Base-by-base conservation (phyloP, 2,329 filamentous ascomycete genomes). In the Parastagonospora avenae region DNA sequence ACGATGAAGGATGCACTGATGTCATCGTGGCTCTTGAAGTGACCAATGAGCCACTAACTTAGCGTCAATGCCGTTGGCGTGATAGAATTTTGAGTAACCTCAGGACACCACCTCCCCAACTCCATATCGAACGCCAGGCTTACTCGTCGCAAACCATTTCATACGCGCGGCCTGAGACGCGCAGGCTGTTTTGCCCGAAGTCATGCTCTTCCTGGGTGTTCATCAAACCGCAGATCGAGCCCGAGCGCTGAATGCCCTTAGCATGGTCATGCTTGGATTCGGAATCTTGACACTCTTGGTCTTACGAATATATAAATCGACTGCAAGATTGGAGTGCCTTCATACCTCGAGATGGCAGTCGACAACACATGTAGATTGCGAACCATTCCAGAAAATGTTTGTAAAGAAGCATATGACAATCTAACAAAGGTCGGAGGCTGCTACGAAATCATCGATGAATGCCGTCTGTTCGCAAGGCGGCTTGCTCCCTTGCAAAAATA, bases 311-410 rank as follows among this genome's bases (percentile, higher is more conserved):
- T 64, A 4, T 76, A 76, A 12, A 64, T 80, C 28, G 57, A 78
- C 0, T 78, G 82, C 47, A 77, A 76, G 4, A 70, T 77, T 3
- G 76, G 80, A 60, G 70, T 70, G 28, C 74, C 75, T 2, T 73
- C 71, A 24, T 82, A 80, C 50, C 74, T 77, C 2, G 57, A 75
- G 2, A 77, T 82, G 45, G 77, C 82, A 0, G 79, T 77, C 62
- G 81, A 83, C 64, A 84, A 84, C 51, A 82, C 82, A 6, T 85
- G 84, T 54, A 77, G 76, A 8, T 71, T 85, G 16, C 60, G 79
- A 48, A 68, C 77, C 2, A 76, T 82, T 57, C 77, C 78, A 51
- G 71, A 74, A 32, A 44, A 54, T 5, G 45, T 59, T 12, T 83
- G 80, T 58, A 47, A 50, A 0, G 61, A 67, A 36, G 37, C 3